Percentiles rank a stretch among this genome's conserved stretches.
phyloP scores from a whole-genome alignment of 2,329 filamentous ascomycete genomes.

The Beauveria caledonica region DNA sequence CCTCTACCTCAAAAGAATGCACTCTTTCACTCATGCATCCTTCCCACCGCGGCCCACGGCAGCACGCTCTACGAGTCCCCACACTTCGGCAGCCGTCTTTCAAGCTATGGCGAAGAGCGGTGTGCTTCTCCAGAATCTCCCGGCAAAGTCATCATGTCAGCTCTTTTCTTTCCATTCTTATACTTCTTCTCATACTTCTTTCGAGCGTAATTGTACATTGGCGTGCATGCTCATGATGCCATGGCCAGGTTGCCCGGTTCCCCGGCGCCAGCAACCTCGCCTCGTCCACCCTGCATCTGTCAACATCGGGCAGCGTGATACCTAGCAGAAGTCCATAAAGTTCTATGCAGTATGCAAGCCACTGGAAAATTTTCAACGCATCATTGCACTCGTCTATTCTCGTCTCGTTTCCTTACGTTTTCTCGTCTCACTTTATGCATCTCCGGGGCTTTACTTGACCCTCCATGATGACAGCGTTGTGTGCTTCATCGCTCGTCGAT shows the following conservation, averaged over 20 bases:
- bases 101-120: background rate
- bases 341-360: conserved; percentile 28
- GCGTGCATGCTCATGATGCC: background rate
- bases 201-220: background rate
- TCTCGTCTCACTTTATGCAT: background rate
- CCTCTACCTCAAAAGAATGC: background rate
- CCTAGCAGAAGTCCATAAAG: background rate
- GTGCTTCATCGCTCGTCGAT: background rate
- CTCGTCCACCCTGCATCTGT: background rate
- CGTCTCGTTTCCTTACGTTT: too few species aligned
- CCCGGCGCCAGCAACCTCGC: background rate
- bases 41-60: background rate
- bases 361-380: conserved; percentile 8
- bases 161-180: background rate
- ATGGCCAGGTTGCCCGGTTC: background rate
- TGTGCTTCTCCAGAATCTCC: background rate
- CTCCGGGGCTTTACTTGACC: background rate
- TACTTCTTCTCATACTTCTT: background rate
- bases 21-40: background rate
- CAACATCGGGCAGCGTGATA: background rate
- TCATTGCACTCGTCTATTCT: too few species aligned
- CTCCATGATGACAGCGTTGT: background rate
- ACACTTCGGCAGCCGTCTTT: background rate
- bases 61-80: background rate
- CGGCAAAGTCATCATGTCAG: background rate